These are phyloP conservation scores for Paramecium tetraurelia DNA, from an alignment of 73 alveolate species.

Conservation along the genomic window DNA sequence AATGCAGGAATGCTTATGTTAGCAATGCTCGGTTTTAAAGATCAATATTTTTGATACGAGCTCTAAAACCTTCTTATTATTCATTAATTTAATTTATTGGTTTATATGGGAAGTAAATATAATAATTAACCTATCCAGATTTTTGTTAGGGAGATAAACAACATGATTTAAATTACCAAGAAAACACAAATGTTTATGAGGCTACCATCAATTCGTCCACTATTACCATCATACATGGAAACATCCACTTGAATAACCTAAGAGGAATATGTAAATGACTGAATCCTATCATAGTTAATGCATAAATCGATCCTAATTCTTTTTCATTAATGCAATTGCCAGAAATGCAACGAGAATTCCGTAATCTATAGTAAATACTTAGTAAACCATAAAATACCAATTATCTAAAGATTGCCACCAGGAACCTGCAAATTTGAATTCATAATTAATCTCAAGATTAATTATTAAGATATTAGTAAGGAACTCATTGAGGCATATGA, in stretches of 20 bases:
- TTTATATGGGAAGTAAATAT: background rate
- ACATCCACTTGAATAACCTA: background rate
- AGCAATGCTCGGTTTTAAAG: constrained; percentile 11
- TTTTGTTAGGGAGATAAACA: background rate
- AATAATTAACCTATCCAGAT: background rate
- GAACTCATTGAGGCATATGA: background rate
- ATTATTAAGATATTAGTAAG: background rate
- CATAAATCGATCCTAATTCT: background rate
- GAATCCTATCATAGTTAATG: background rate
- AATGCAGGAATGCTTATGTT: background rate
- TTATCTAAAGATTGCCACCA: background rate
- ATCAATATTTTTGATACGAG: background rate
- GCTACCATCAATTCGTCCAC: background rate
- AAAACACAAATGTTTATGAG: background rate
- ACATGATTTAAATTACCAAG: background rate
- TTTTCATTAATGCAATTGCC: background rate
- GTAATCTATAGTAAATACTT: background rate
- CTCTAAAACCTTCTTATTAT: background rate
- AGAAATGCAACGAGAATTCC: background rate
- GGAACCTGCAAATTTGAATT: background rate
- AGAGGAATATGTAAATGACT: background rate
- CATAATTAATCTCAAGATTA: background rate
- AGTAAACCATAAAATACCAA: background rate
- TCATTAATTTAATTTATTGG: background rate
- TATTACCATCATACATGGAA: background rate